Conservation (phyloP, 148 eudicot species). For the Pharnaceum exiguum region DNA sequence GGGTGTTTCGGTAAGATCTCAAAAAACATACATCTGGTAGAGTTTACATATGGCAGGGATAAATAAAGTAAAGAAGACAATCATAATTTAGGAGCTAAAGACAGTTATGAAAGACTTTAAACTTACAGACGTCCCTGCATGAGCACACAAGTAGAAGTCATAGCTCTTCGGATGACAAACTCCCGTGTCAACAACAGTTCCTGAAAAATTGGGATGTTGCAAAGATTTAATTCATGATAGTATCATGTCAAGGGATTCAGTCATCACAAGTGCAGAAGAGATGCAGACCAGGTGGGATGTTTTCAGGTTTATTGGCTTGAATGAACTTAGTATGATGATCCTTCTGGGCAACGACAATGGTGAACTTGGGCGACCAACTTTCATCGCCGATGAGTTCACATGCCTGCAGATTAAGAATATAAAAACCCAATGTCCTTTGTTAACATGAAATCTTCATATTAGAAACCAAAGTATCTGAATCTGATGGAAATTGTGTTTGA, state of each 20-base stretch:
- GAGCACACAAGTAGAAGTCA: constrained; percentile 27
- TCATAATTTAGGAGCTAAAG: background rate
- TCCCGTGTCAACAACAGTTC: constrained; percentile 29
- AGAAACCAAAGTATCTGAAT: too few species aligned
- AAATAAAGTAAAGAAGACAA: background rate
- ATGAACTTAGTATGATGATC: constrained; percentile 16
- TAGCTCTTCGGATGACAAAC: constrained; percentile 28
- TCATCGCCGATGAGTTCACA: constrained; percentile 11
- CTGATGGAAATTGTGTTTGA: background rate
- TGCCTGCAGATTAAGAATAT: background rate
- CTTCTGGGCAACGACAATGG: constrained; percentile 11
- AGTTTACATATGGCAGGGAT: background rate
- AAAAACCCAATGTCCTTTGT: too few species aligned
- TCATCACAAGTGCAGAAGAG: background rate
- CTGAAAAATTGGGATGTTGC: constrained; percentile 14
- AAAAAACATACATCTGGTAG: too few species aligned
- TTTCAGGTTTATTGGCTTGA: constrained; percentile 6
- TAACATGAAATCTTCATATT: too few species aligned
- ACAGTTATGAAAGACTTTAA: background rate
- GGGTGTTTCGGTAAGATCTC: too few species aligned
- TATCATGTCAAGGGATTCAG: background rate
- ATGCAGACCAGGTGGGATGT: constrained; percentile 15
- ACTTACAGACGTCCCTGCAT: constrained; percentile 35
- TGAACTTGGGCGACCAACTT: constrained; percentile 11
- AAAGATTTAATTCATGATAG: too few species aligned